Evolutionary conservation across 495 filamentous ascomycete genomes (phyloP), one percentile per base, ranked within the genome.

Genomic region (Tuber brumale): DNA sequence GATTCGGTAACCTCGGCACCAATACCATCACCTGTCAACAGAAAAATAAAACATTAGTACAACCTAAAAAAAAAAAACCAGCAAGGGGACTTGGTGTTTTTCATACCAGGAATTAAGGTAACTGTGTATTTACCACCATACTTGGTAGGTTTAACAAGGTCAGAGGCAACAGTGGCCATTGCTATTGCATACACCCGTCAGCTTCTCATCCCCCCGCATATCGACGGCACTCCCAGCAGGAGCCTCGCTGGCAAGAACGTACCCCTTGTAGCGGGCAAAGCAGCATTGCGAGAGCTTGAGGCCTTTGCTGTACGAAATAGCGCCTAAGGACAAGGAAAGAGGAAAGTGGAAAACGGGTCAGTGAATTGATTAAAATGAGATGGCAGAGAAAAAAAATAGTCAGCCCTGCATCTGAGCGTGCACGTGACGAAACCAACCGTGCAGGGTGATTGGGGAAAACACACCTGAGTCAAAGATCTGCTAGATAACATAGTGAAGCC

Each of bases 71-170:
- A n/a, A n/a, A n/a, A n/a, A n/a, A n/a, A n/a, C n/a, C n/a, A n/a
- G n/a, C n/a, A 16, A 73, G 48, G 70, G 61, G 44, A 75, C 69
- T 45, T 18, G 39, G 21, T 66, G 39, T 39, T 18, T 61, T 61
- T 45, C 86, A 79, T 88, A 92, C 91, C 95, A 81, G 95, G 95
- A 85, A 99, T 97, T 77, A 99, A 89, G 73, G 96, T 97, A 80
- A 97, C 94, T 27, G 96, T 98, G 89, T 98, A 98, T 87, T 98
- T 99, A 85, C 95, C 94, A 81, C 95, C 95, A 86, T 95, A 98
- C 86, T 98, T 99, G 83, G 95, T 97, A 74, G 95, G 95, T 89
- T 83, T 82, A 41, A 82, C 74, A 70, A 82, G 74, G 72, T 82
- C 81, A 57, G 81, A 82, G 72, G 78, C 72, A 39, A 82, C 81